Conservation (phyloP, 192 early-diverging fungal genomes). For the Coemansia sp. region DNA sequence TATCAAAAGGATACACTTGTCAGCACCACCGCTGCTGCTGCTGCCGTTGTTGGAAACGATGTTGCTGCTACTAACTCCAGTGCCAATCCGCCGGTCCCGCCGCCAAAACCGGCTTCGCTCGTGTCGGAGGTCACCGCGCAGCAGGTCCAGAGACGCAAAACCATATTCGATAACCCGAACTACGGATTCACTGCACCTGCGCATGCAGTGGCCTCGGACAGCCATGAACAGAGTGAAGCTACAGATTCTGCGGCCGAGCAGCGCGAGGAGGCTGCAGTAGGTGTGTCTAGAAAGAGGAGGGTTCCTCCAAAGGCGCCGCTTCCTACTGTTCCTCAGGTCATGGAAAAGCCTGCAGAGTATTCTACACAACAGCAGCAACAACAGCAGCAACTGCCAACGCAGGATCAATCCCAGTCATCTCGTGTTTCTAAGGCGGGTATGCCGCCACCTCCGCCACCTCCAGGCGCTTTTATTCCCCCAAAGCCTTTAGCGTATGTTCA, state of each 20-base stretch:
- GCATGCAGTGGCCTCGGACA: background rate
- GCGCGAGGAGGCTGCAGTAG: background rate
- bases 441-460: slow-evolving; percentile 19
- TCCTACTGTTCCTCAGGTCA: slow-evolving; percentile 3
- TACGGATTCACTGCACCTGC: slow-evolving; percentile 45
- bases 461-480: slow-evolving; percentile 14
- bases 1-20: background rate
- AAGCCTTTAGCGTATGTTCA: slow-evolving; percentile 23
- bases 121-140: background rate
- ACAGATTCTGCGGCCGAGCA: background rate
- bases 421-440: slow-evolving; percentile 3
- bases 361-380: slow-evolving; percentile 4
- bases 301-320: slow-evolving; percentile 13
- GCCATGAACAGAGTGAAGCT: slow-evolving; percentile 4
- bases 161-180: slow-evolving; percentile 60
- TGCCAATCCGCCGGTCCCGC: background rate
- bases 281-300: slow-evolving; percentile 5
- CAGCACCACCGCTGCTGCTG: background rate
- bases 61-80: background rate
- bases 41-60: background rate
- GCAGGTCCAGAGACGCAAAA: slow-evolving; percentile 41
- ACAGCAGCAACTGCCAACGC: slow-evolving; percentile 5
- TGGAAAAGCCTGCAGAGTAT: slow-evolving; percentile 13
- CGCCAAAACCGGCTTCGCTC: slow-evolving; percentile 3
- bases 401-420: background rate